Percentiles rank a stretch among this genome's conserved stretches.
Evolutionary conservation across 73 alveolate species (phyloP).

Genomic region (Paramecium sexaurelia): DNA sequence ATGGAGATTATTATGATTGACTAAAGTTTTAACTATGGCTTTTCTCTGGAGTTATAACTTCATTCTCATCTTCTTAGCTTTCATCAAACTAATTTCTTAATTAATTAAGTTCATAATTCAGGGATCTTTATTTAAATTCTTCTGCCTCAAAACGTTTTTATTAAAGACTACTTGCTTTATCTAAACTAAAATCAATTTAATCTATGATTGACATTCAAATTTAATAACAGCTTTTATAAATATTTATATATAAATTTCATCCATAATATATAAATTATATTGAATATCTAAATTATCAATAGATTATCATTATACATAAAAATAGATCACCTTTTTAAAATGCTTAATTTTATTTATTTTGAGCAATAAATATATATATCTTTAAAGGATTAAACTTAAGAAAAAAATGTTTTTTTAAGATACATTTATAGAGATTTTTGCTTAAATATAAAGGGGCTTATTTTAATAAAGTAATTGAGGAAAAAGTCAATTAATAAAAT

Average conservation of each 20-base stretch:
- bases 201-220: constrained; percentile 2
- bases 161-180: background rate
- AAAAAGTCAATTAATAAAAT: background rate
- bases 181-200: background rate
- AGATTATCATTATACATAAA: too few species aligned
- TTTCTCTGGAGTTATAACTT: background rate
- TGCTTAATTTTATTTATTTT: too few species aligned
- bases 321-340: too few species aligned
- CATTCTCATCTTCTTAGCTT: background rate
- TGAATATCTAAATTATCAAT: too few species aligned
- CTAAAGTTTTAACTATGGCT: background rate
- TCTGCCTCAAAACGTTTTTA: background rate
- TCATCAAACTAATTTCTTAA: background rate
- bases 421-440: too few species aligned
- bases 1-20: background rate
- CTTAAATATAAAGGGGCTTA: too few species aligned
- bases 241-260: background rate
- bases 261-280: too few species aligned
- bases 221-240: background rate
- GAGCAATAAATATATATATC: too few species aligned
- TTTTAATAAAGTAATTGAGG: too few species aligned
- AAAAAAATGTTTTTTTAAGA: too few species aligned
- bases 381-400: too few species aligned
- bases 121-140: background rate
- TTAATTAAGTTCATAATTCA: background rate